Conservation (phyloP, 345 rosid genomes). For the Bretschneidera sinensis region DNA sequence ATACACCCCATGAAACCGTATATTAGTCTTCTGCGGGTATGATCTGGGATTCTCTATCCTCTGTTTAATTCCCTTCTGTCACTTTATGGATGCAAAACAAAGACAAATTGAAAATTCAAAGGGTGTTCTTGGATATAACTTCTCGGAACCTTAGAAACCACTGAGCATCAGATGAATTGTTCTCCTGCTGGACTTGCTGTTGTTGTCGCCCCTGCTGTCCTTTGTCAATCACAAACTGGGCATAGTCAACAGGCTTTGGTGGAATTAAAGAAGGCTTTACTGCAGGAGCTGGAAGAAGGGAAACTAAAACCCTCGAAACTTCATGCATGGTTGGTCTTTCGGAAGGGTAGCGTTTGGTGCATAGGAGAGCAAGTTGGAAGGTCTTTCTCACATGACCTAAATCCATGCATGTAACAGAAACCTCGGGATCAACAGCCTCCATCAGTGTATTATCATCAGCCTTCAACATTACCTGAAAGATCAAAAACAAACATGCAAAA, state of each 20-base stretch:
- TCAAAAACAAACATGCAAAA: neutral
- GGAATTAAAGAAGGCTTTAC: constrained; percentile 12
- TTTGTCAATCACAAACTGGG: constrained; percentile 41
- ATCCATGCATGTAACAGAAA: constrained; percentile 76
- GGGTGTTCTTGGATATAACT: constrained; percentile 62
- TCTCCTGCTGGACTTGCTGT: constrained; percentile 21
- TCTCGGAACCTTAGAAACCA: constrained; percentile 73
- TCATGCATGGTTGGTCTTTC: constrained; percentile 94
- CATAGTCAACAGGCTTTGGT: constrained; percentile 39
- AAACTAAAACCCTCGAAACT: constrained; percentile 62
- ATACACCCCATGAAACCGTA: no score
- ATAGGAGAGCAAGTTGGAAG: constrained; percentile 73
- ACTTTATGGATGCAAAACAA: neutral
- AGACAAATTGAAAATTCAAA: constrained; percentile 19
- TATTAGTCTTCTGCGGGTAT: no score
- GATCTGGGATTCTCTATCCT: neutral
- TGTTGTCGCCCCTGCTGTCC: constrained; percentile 30
- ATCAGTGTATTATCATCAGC: constrained; percentile 75
- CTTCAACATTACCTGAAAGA: constrained; percentile 60
- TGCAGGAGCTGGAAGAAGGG: constrained; percentile 54
- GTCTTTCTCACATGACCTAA: constrained; percentile 55
- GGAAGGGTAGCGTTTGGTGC: constrained; percentile 63
- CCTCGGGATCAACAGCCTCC: constrained; percentile 92
- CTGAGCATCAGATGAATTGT: constrained; percentile 51
- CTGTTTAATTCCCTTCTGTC: neutral